Evolutionary conservation across 768 basidiomycete genomes (phyloP).

Genomic region (Paxillus rubicundulus): DNA sequence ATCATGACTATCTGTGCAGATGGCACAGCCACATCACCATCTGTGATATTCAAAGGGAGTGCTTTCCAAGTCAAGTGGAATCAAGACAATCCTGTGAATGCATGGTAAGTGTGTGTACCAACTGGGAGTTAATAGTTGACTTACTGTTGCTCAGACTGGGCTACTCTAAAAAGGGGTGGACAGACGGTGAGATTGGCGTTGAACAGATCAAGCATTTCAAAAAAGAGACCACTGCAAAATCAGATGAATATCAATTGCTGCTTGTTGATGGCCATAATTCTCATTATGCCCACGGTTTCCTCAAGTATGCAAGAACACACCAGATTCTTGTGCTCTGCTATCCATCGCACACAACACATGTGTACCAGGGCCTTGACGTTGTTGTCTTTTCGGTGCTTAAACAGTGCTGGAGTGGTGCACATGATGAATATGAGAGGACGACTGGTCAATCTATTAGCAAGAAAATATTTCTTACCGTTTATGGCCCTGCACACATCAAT

Average conservation of each 20-base stretch:
- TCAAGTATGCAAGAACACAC: constrained; percentile 13
- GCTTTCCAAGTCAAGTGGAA: constrained; percentile 23
- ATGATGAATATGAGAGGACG: constrained; percentile 20
- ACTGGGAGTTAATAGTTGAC: neutral
- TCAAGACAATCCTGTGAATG: constrained; percentile 10
- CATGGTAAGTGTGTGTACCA: constrained; percentile 27
- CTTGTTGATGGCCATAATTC: constrained; percentile 8
- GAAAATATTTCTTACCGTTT: constrained; percentile 37
- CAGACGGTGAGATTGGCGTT: constrained; percentile 25
- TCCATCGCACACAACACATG: constrained; percentile 44
- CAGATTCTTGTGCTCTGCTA: constrained; percentile 42
- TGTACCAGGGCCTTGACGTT: constrained; percentile 43
- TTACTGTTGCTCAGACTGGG: constrained; percentile 5
- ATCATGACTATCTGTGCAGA: constrained; percentile 42
- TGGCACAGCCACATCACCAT: constrained; percentile 36
- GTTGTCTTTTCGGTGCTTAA: constrained; percentile 35
- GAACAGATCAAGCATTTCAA: constrained; percentile 29
- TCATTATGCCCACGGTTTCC: constrained; percentile 4
- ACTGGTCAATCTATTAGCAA: constrained; percentile 27
- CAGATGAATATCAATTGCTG: constrained; percentile 29
- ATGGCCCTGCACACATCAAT: constrained; percentile 29
- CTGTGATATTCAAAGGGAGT: constrained; percentile 29
- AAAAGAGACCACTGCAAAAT: constrained; percentile 33
- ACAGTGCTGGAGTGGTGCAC: constrained; percentile 16
- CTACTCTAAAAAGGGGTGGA: constrained; percentile 22